Base-by-base conservation (phyloP, 768 basidiomycete genomes). In the Russula foetens region DNA sequence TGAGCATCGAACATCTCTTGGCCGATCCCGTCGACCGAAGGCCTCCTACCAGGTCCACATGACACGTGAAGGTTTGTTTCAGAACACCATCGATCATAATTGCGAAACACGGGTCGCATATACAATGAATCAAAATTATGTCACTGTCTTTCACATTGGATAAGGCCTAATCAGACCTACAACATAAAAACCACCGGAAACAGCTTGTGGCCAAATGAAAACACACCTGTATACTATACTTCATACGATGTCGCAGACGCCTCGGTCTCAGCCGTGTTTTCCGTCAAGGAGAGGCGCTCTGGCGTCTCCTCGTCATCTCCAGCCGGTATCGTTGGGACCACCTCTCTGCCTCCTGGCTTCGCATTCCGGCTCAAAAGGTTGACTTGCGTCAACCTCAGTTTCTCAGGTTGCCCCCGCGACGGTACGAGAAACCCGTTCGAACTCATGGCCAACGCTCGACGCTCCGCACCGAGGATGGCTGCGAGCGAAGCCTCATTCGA, bases 391-490 rank as follows among this genome's bases (percentile, higher is more conserved):
- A 59, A 23, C 19, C 70, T 72, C 68, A 81, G 70, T 67, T 77
- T 77, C 51, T 74, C 73, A 0, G 69, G 69, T 33, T 75, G 74
- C 60, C 75, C 71, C 43, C 66, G 69, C 38, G 76, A 77, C 7
- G 80, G 80, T 19, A 77, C 74, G 50, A 75, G 64, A 66, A 78
- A 79, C 12, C 75, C 76, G 26, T 71, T 71, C 3, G 69, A 45
- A 38, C 72, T 72, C 31, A 70, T 52, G 59, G 70, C 53, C 67
- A 72, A 53, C 63, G 72, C 53, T 59, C 56, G 65, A 60, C 71
- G 66, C 49, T 72, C 73, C n/a, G 46, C 74, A 35, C 63, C 63
- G 7, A 43, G 70, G 47, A 53, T 65, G 65, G 66, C 68, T 49
- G 58, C 67, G 33, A 57, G 67, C 51, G 50, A 71, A 49, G 53